phyloP scores from a whole-genome alignment of 345 rosid species.

The Anastatica hierochuntica region DNA sequence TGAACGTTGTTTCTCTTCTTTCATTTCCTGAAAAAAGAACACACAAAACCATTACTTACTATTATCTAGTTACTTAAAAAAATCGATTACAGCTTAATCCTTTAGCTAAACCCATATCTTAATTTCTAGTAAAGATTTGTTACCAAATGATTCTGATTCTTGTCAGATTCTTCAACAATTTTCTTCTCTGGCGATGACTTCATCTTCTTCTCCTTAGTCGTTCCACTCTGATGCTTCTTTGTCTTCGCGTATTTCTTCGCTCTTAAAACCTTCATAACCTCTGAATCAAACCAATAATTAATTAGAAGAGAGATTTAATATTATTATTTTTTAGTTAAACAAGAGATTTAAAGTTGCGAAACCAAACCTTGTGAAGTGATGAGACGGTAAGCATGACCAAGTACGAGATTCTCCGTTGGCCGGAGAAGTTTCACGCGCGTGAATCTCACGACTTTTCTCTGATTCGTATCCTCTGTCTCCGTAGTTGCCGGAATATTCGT shows the following conservation, averaged over 20 bases:
- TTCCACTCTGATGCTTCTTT: constrained; percentile 44
- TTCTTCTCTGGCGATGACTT: constrained; percentile 23
- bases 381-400: constrained; percentile 92
- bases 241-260: constrained; percentile 72
- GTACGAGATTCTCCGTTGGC: constrained; percentile 65
- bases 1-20: constrained; percentile 41
- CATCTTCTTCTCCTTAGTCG: constrained; percentile 28
- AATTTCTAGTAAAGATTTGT: background rate
- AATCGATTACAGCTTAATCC: background rate
- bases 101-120: background rate
- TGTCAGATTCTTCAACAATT: constrained; percentile 22
- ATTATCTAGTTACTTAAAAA: too few species aligned
- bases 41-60: background rate
- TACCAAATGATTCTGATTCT: constrained; percentile 25
- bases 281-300: constrained; percentile 25
- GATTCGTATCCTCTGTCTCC: background rate
- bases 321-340: too few species aligned
- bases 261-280: constrained; percentile 75
- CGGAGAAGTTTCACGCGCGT: constrained; percentile 93
- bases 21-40: constrained; percentile 27
- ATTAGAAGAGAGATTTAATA: background rate
- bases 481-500: constrained; percentile 17
- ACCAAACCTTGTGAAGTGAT: constrained; percentile 78
- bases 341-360: background rate
- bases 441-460: constrained; percentile 27